A percentile compares a stretch with the other conserved stretches of the same genome.
Conservation (phyloP, 2,329 filamentous ascomycete genomes). For the Anisogramma anomala region DNA sequence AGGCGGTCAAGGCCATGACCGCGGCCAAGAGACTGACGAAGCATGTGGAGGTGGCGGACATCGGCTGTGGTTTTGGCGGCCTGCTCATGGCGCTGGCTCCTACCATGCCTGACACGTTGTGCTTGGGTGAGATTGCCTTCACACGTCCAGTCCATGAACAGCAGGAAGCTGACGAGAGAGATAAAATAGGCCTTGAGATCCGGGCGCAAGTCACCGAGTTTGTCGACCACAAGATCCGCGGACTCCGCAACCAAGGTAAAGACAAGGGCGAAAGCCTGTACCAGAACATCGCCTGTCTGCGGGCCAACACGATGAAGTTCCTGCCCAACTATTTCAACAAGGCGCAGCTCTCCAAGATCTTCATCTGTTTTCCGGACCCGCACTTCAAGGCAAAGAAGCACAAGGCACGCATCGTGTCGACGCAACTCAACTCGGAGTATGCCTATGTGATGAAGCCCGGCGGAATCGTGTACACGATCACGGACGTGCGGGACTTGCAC, state of each 20-base stretch:
- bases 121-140: conserved; percentile 52
- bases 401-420: conserved; percentile 87
- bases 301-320: conserved; percentile 98
- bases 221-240: conserved; percentile 76
- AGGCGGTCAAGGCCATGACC: conserved; percentile 14
- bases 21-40: conserved; percentile 38
- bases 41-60: conserved; percentile 85
- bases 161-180: neutral
- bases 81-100: conserved; percentile 77
- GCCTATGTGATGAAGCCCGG: conserved; percentile 75
- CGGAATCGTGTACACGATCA: conserved; percentile 89
- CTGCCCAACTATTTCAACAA: conserved; percentile 92
- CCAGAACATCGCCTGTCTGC: conserved; percentile 79
- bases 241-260: conserved; percentile 56
- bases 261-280: conserved; percentile 40
- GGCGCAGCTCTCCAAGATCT: conserved; percentile 75
- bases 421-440: conserved; percentile 84
- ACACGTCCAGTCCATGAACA: neutral
- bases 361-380: conserved; percentile 96
- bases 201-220: conserved; percentile 82
- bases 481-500: conserved; percentile 89
- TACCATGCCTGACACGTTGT: conserved; percentile 65
- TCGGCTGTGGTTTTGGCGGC: conserved; percentile 93
- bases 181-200: conserved; percentile 71
- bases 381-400: conserved; percentile 98